Base-by-base conservation (phyloP, 1,284 basidiomycete species). In the Pterulicium gracile region DNA sequence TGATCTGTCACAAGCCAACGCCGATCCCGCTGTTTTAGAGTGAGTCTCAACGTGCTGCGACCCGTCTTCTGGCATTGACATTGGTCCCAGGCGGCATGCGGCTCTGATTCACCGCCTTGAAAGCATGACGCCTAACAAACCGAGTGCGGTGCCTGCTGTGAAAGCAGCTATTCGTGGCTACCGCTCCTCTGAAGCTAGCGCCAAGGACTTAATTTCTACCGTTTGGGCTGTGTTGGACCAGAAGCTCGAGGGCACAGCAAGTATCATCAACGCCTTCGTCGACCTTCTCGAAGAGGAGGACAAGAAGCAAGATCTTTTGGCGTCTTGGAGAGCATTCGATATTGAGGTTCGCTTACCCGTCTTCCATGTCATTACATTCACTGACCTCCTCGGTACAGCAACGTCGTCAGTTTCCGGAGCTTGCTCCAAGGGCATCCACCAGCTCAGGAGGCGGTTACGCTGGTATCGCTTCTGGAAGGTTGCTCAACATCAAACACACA, bases 231-330 rank as follows among this genome's bases (percentile, higher is more conserved):
- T 97, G 15, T 68, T 96, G 13, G 88, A 94, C 52, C 68, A 75
- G 32, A 77, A 88, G 53, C 60, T 85, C 20, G 90, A 94, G 47
- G 70, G 80, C 17, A 88, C 88, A 0, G 80, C 80, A 0, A 80
- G 81, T 47, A 73, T 96, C 27, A 70, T 95, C 39, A 86, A 84
- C 49, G 73, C 80, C 3, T 70, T 95, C 15, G 81, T 91, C 4
- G 87, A 89, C 52, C 62, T 90, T 5, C 62, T 95, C n/a, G 85
- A 87, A 2, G 87, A 89, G 42, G 80, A 81, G 44, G 91, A 94
- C 17, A 94, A 96, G 74, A 82, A 83, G 51, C 68, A 70, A 19
- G 82, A 81, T 40, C 58, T 98, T 0, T 63, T 91, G 27, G 58
- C 70, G 1, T 83, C 88, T 0, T 88, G 95, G 84, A 87, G 87